These are phyloP conservation scores for Raddia distichophylla DNA, from an alignment of 176 grass and related monocot species.

Conservation along the genomic window DNA sequence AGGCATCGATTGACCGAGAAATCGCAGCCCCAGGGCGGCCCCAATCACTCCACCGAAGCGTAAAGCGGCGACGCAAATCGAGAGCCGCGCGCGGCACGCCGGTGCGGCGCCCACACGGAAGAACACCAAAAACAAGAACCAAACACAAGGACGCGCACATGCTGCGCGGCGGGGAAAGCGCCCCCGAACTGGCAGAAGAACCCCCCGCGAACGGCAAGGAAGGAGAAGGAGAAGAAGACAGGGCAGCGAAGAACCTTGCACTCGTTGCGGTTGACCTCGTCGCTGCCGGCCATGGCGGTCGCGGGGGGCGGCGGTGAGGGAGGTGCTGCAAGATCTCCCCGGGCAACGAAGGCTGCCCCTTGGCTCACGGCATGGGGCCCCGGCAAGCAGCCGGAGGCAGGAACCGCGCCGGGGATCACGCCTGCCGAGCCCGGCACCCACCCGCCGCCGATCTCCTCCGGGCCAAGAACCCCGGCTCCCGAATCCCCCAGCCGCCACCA, in stretches of 20 bases:
- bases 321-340: conserved; percentile 28
- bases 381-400: conserved; percentile 20
- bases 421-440: neutral
- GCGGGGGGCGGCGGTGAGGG: neutral
- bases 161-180: neutral
- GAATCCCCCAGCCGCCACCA: neutral
- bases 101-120: conserved; percentile 33
- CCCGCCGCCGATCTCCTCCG: conserved; percentile 35
- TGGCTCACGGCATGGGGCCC: conserved; percentile 36
- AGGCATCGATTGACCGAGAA: conserved; percentile 55
- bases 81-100: neutral
- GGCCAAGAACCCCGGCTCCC: neutral
- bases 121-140: conserved; percentile 33
- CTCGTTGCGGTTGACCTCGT: conserved; percentile 99
- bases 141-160: conserved; percentile 30
- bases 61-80: conserved; percentile 48
- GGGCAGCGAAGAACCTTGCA: conserved; percentile 63
- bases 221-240: too few relatives aligned
- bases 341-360: conserved; percentile 21
- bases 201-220: too few relatives aligned
- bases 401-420: conserved; percentile 26
- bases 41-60: conserved; percentile 43
- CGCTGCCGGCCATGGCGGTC: conserved; percentile 86
- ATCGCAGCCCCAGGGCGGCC: conserved; percentile 41
- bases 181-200: conserved; percentile 21